Conservation (phyloP, 129 eudicot genomes). For the Logfia minima region DNA sequence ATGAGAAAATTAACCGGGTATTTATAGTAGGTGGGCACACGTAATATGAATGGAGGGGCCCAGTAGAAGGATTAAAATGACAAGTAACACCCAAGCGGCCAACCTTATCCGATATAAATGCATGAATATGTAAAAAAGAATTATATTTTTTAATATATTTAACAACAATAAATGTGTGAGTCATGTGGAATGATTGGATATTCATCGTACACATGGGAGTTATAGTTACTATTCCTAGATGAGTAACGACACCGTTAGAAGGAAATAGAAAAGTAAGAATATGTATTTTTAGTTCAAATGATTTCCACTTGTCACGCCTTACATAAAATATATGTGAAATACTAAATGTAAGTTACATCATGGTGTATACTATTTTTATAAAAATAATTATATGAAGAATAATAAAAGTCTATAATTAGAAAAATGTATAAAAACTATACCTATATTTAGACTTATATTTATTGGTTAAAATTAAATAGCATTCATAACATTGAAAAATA, state of each 20-base stretch:
- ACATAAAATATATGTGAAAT: background rate
- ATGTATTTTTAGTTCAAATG: background rate
- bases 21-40: constrained; percentile 24
- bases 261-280: background rate
- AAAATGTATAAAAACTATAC: no score
- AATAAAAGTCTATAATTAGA: background rate
- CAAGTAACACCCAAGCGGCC: constrained; percentile 35
- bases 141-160: no score
- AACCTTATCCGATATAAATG: constrained; percentile 32
- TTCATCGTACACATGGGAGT: constrained; percentile 28
- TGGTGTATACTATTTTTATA: background rate
- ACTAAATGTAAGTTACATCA: background rate
- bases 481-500: no score
- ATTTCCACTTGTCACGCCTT: constrained; percentile 14
- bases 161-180: background rate
- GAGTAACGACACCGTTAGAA: background rate
- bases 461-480: no score
- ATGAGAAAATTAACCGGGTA: constrained; percentile 18
- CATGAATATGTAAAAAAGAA: constrained; percentile 1
- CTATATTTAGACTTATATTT: no score
- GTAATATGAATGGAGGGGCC: constrained; percentile 22
- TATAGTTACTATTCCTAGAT: background rate
- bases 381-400: no score
- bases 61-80: constrained; percentile 9
- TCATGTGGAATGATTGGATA: constrained; percentile 30